Conservation (phyloP, 306 rosid genomes). For the Phaseolus lunatus region DNA sequence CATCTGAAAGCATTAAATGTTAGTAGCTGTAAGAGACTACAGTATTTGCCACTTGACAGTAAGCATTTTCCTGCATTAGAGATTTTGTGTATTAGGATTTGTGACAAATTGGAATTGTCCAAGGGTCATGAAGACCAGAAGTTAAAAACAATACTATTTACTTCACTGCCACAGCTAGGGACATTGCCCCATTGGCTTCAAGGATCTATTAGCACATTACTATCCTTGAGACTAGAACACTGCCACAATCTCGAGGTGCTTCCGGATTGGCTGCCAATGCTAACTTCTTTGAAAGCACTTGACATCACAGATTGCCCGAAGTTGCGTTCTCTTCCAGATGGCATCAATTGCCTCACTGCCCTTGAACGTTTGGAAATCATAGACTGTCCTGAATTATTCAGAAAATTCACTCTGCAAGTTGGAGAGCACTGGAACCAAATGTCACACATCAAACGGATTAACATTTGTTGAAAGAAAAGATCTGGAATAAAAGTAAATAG, state of each 20-base stretch:
- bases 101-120: neutral
- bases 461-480: neutral
- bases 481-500: neutral
- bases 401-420: neutral
- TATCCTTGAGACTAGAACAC: neutral
- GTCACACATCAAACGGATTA: neutral
- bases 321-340: neutral
- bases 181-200: neutral
- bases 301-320: neutral
- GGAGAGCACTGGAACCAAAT: constrained; percentile 17
- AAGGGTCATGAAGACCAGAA: neutral
- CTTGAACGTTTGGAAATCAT: neutral
- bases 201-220: constrained; percentile 25
- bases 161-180: neutral
- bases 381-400: neutral
- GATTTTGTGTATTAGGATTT: neutral
- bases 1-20: neutral
- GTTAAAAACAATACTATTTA: neutral
- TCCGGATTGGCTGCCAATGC: neutral
- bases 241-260: neutral
- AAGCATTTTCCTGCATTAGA: neutral
- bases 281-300: neutral
- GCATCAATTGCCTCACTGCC: constrained; percentile 4
- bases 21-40: neutral
- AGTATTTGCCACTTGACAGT: neutral